Evolutionary conservation across 2,329 filamentous ascomycete genomes (phyloP).

Genomic region (Clarireedia paspali): DNA sequence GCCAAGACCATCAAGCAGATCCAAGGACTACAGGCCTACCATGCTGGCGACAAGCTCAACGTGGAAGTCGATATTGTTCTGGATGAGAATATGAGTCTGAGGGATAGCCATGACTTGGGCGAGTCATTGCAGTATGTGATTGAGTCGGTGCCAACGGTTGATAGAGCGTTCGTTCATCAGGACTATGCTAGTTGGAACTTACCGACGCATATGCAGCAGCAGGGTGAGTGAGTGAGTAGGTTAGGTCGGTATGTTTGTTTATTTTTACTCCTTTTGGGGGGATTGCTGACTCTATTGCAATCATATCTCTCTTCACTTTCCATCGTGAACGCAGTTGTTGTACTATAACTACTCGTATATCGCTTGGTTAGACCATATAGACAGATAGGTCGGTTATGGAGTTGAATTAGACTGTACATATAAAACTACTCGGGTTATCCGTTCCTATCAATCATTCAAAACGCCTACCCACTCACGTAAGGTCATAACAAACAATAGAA

Average conservation of each 20-base stretch:
- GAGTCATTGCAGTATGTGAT: constrained; percentile 57
- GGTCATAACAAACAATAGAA: too few species aligned
- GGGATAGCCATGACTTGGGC: constrained; percentile 49
- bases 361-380: too few species aligned
- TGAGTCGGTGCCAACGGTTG: constrained; percentile 39
- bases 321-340: too few species aligned
- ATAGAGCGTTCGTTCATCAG: constrained; percentile 34
- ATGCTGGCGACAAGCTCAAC: constrained; percentile 55
- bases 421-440: too few species aligned
- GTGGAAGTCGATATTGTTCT: constrained; percentile 55
- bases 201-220: constrained; percentile 31
- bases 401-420: too few species aligned
- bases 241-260: neutral
- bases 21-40: constrained; percentile 49
- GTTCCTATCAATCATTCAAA: too few species aligned
- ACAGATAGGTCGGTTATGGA: too few species aligned
- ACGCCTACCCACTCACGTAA: too few species aligned
- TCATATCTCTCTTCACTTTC: too few species aligned
- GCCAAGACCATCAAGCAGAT: constrained; percentile 44
- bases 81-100: constrained; percentile 43
- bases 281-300: too few species aligned
- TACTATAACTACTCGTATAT: too few species aligned
- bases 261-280: neutral
- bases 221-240: constrained; percentile 12
- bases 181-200: constrained; percentile 32